A percentile compares a stretch with the other conserved stretches of the same genome.
phyloP scores from a whole-genome alignment of 1,139 yeast genomes.

The Pichia sp. region DNA sequence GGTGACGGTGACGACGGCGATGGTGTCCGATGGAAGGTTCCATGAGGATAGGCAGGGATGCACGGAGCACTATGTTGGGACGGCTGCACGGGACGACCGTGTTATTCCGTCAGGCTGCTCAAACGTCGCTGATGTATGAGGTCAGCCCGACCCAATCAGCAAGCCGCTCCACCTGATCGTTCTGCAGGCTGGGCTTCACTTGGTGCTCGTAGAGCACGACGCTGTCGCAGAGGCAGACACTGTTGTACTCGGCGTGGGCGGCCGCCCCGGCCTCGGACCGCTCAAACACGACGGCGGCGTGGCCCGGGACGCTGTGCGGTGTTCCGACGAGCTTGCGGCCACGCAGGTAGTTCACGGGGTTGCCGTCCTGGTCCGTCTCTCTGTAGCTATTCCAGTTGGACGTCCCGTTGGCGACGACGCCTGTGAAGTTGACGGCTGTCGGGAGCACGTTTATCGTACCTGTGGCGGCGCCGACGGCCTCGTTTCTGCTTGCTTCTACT shows the following conservation, averaged over 20 bases:
- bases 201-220: slow-evolving; percentile 13
- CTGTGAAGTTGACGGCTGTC: slow-evolving; percentile 16
- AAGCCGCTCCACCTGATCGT: slow-evolving; percentile 11
- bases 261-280: background rate
- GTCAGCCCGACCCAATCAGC: slow-evolving; percentile 16
- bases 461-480: background rate
- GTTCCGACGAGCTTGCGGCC: slow-evolving; percentile 20
- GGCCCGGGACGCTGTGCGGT: background rate
- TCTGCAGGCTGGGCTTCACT: slow-evolving; percentile 4
- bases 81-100: background rate
- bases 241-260: background rate
- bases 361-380: background rate
- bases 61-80: background rate
- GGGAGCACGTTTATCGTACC: slow-evolving; percentile 15
- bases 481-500: background rate
- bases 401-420: slow-evolving; percentile 12
- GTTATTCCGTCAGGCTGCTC: background rate
- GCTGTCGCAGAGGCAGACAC: slow-evolving; percentile 1
- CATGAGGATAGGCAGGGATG: background rate
- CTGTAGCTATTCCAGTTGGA: slow-evolving; percentile 11
- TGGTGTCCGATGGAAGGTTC: background rate
- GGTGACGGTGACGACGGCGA: background rate
- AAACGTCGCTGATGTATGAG: background rate
- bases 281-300: slow-evolving; percentile 1
- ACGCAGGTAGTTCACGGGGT: slow-evolving; percentile 17